Evolutionary conservation across 2,329 filamentous ascomycete genomes (phyloP).

Genomic region (Fusarium keratoplasticum): DNA sequence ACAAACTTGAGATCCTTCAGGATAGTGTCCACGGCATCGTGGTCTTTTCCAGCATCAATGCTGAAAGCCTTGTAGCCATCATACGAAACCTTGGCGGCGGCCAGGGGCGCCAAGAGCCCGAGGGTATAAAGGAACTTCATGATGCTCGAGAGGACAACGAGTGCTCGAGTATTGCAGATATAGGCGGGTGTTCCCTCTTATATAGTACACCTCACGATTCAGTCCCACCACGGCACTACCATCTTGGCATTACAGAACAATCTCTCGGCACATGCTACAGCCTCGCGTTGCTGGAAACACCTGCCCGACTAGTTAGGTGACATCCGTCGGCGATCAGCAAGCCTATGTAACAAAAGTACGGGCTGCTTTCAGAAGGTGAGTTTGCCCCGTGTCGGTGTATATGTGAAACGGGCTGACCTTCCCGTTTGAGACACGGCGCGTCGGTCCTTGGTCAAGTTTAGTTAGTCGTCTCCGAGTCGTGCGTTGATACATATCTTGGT

Average conservation of each 20-base stretch:
- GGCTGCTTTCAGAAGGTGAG: background rate
- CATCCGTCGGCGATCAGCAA: background rate
- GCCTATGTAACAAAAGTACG: background rate
- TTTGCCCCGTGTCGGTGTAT: background rate
- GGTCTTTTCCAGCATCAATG: slow-evolving; percentile 32
- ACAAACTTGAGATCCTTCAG: slow-evolving; percentile 37
- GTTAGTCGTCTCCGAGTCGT: background rate
- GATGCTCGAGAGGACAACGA: background rate
- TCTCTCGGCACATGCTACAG: background rate
- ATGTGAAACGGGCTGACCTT: background rate
- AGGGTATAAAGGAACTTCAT: slow-evolving; percentile 20
- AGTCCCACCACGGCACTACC: background rate
- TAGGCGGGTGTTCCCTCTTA: background rate
- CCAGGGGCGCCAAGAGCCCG: slow-evolving; percentile 24
- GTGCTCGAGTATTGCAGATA: background rate
- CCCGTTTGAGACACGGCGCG: background rate
- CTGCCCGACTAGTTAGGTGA: slow-evolving; percentile 15
- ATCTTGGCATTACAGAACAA: background rate
- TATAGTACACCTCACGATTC: background rate
- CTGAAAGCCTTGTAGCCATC: slow-evolving; percentile 44
- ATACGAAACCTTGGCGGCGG: slow-evolving; percentile 35
- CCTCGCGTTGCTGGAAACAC: background rate
- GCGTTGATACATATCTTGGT: background rate
- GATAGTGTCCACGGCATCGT: slow-evolving; percentile 23
- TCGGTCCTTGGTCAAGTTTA: background rate